phyloP scores from a whole-genome alignment of 2,329 filamentous ascomycete genomes.

The Fusarium multiceps region DNA sequence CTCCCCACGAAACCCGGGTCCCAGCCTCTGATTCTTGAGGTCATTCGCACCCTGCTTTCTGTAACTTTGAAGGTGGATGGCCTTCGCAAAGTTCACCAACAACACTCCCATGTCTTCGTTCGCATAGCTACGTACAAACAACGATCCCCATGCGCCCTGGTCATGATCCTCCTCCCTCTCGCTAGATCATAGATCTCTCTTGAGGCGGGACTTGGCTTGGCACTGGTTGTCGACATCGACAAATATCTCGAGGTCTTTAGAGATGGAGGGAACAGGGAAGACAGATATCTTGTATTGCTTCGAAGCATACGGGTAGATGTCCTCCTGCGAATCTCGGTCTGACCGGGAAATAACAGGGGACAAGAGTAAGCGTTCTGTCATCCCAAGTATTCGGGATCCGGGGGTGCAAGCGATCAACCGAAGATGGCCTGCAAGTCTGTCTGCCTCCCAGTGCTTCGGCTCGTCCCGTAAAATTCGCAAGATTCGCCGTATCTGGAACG shows the following conservation, averaged over 20 bases:
- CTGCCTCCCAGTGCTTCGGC: slow-evolving; percentile 36
- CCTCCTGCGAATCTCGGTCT: slow-evolving; percentile 20
- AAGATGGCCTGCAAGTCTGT: slow-evolving; percentile 17
- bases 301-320: slow-evolving; percentile 15
- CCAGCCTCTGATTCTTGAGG: slow-evolving; percentile 11
- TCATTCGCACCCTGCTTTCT: slow-evolving; percentile 38
- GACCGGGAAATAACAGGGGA: slow-evolving; percentile 28
- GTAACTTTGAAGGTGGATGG: slow-evolving; percentile 23
- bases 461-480: slow-evolving; percentile 46
- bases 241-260: not conserved
- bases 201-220: not conserved
- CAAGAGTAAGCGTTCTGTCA: slow-evolving; percentile 27
- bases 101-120: slow-evolving; percentile 39
- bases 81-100: slow-evolving; percentile 27
- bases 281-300: slow-evolving; percentile 4
- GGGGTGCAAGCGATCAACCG: slow-evolving; percentile 33
- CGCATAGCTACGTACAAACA: slow-evolving; percentile 19
- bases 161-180: slow-evolving; percentile 25
- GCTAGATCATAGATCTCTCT: slow-evolving; percentile 28
- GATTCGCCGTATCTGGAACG: slow-evolving; percentile 38
- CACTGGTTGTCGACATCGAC: slow-evolving; percentile 9
- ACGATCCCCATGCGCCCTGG: slow-evolving; percentile 35
- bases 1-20: slow-evolving; percentile 32
- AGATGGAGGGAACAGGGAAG: not conserved
- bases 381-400: slow-evolving; percentile 35